Evolutionary conservation across 768 basidiomycete species (phyloP).

Genomic region (Melanogaster broomeanus): DNA sequence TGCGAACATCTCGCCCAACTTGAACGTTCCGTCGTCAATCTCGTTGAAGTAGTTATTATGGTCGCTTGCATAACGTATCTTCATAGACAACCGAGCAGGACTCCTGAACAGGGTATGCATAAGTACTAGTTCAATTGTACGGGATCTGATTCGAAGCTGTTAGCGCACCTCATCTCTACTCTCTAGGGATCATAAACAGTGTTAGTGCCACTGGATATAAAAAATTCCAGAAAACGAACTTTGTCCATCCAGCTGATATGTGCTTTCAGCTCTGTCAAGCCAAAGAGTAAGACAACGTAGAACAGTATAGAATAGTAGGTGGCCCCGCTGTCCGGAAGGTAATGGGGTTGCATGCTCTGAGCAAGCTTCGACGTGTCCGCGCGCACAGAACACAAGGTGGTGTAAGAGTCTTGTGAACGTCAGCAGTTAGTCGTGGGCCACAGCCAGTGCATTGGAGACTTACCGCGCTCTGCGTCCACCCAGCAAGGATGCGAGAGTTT

Average conservation of each 20-base stretch:
- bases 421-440: background rate
- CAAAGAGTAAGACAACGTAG: constrained; percentile 48
- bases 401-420: constrained; percentile 20
- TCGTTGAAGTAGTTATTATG: background rate
- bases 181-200: constrained; percentile 25
- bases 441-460: background rate
- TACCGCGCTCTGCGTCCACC: constrained; percentile 29
- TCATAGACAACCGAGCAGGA: constrained; percentile 29
- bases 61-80: constrained; percentile 10
- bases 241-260: constrained; percentile 51
- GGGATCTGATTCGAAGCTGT: background rate
- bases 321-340: constrained; percentile 2
- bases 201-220: background rate
- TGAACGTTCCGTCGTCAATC: background rate
- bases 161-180: constrained; percentile 34
- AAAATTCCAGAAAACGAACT: constrained; percentile 29
- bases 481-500: constrained; percentile 17
- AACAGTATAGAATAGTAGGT: constrained; percentile 11
- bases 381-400: constrained; percentile 23
- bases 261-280: constrained; percentile 52
- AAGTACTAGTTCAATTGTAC: background rate
- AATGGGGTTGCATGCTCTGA: constrained; percentile 6
- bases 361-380: constrained; percentile 28
- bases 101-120: constrained; percentile 16
- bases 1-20: background rate